phyloP scores from a whole-genome alignment of 2,329 filamentous ascomycete species.

The Purpureocillium lavendulum region DNA sequence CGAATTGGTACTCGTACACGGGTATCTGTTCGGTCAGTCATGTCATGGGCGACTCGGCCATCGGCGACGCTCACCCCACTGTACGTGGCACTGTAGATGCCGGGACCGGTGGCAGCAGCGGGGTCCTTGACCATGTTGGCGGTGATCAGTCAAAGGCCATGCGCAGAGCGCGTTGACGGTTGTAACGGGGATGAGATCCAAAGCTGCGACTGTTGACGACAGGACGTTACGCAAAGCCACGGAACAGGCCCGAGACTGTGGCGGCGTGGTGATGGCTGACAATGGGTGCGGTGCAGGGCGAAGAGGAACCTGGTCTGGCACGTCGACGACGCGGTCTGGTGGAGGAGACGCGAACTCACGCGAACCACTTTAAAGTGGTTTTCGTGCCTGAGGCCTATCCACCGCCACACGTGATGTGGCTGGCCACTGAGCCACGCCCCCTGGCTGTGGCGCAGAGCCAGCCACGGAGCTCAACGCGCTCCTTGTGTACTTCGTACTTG shows the following conservation, averaged over 20 bases:
- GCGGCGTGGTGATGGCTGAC: background rate
- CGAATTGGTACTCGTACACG: conserved; percentile 89
- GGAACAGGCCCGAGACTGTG: too few relatives aligned
- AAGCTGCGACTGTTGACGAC: too few relatives aligned
- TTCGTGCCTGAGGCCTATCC: conserved; percentile 24
- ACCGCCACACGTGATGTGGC: background rate
- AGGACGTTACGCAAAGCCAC: conserved; percentile 1
- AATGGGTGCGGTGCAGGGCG: conserved; percentile 9
- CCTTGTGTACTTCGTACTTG: background rate
- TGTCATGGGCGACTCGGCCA: too few relatives aligned
- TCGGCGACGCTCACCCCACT: conserved; percentile 59
- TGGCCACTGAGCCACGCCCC: background rate
- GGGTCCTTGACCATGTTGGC: conserved; percentile 41
- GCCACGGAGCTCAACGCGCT: conserved; percentile 2
- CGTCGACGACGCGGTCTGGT: conserved; percentile 26
- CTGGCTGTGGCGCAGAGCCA: conserved; percentile 2
- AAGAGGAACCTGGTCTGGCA: conserved; percentile 20
- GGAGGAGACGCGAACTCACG: conserved; percentile 27
- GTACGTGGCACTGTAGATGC: conserved; percentile 61
- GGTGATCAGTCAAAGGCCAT: conserved; percentile 7
- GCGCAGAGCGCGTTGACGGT: too few relatives aligned
- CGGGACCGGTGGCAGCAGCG: conserved; percentile 27
- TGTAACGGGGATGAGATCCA: too few relatives aligned
- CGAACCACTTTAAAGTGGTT: conserved; percentile 26
- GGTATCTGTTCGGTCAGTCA: conserved; percentile 56